Percentiles rank a stretch among this genome's conserved stretches.
Evolutionary conservation across 176 grass and related monocot species (phyloP).

Genomic region (Ananas comosus): DNA sequence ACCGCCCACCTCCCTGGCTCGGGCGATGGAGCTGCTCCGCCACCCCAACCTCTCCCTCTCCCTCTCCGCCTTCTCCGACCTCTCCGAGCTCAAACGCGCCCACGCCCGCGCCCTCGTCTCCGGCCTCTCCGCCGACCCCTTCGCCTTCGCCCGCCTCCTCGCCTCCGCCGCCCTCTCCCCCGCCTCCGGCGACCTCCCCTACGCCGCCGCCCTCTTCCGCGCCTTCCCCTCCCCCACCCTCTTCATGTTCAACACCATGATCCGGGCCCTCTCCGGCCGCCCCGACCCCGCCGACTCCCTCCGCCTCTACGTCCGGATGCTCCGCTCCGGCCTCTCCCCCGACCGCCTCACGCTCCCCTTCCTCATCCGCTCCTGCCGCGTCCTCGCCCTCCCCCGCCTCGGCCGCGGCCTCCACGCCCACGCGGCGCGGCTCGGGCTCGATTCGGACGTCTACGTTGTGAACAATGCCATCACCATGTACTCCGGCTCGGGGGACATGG

Average conservation of each 20-base stretch:
- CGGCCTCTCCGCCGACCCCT: conserved; percentile 16
- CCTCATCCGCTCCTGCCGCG: conserved; percentile 70
- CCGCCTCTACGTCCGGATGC: conserved; percentile 15
- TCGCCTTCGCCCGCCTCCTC: conserved; percentile 41
- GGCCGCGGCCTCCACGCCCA: conserved; percentile 41
- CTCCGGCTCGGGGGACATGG: conserved; percentile 10
- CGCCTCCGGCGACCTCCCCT: conserved; percentile 54
- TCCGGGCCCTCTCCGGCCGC: background rate
- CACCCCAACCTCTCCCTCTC: conserved; percentile 58
- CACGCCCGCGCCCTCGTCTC: conserved; percentile 31
- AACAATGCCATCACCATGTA: conserved; percentile 28
- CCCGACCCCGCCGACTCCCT: conserved; percentile 25
- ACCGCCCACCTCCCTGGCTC: conserved; percentile 26
- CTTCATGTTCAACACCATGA: background rate
- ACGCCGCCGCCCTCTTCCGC: conserved; percentile 63
- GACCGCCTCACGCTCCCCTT: conserved; percentile 53
- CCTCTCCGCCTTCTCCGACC: conserved; percentile 54
- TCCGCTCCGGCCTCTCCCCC: background rate
- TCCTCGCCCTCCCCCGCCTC: conserved; percentile 59
- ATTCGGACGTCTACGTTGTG: conserved; percentile 14
- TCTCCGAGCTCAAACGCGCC: conserved; percentile 15
- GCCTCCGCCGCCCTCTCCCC: conserved; percentile 45
- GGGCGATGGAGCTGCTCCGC: background rate
- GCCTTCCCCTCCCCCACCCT: conserved; percentile 28
- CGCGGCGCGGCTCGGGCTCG: conserved; percentile 26